A percentile compares a stretch with the other conserved stretches of the same genome.
Conservation (phyloP, 495 filamentous ascomycete genomes). For the Annulohypoxylon bovei region DNA sequence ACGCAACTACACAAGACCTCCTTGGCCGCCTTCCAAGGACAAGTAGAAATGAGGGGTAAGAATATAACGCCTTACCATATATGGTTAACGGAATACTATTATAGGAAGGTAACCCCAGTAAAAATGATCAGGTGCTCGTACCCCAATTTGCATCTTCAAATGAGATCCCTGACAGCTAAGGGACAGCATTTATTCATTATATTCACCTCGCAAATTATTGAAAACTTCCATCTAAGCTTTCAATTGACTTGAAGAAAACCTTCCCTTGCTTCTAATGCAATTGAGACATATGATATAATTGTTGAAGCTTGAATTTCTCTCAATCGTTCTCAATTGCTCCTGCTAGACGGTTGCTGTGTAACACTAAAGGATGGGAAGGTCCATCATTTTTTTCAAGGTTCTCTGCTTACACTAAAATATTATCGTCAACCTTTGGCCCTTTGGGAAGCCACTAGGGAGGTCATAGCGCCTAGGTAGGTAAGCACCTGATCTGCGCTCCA, state of each 20-base stretch:
- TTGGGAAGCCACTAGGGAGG: slow-evolving; percentile 7
- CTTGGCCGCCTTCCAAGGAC: slow-evolving; percentile 26
- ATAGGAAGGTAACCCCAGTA: slow-evolving; percentile 40
- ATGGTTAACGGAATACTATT: slow-evolving; percentile 37
- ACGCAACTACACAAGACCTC: slow-evolving; percentile 23
- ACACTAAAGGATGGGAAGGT: slow-evolving; percentile 10
- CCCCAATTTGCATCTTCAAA: slow-evolving; percentile 42
- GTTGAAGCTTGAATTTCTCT: slow-evolving; percentile 1
- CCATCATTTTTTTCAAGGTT: neutral
- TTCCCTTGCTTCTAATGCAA: slow-evolving; percentile 18
- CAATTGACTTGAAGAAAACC: slow-evolving; percentile 13
- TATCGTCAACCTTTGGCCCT: neutral
- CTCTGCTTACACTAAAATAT: slow-evolving; percentile 8
- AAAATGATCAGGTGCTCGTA: slow-evolving; percentile 34
- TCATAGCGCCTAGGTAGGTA: neutral
- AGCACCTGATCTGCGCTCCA: slow-evolving; percentile 15
- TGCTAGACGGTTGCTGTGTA: slow-evolving; percentile 12
- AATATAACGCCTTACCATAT: slow-evolving; percentile 36
- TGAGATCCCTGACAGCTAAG: slow-evolving; percentile 34
- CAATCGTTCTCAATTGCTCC: slow-evolving; percentile 8
- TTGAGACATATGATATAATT: slow-evolving; percentile 8
- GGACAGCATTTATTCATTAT: slow-evolving; percentile 16
- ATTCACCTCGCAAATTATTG: slow-evolving; percentile 33
- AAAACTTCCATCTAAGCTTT: slow-evolving; percentile 18
- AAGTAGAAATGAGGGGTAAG: slow-evolving; percentile 43